These are phyloP conservation scores for Venturia effusa DNA, from an alignment of 2,329 filamentous ascomycete species.

Conservation along the genomic window DNA sequence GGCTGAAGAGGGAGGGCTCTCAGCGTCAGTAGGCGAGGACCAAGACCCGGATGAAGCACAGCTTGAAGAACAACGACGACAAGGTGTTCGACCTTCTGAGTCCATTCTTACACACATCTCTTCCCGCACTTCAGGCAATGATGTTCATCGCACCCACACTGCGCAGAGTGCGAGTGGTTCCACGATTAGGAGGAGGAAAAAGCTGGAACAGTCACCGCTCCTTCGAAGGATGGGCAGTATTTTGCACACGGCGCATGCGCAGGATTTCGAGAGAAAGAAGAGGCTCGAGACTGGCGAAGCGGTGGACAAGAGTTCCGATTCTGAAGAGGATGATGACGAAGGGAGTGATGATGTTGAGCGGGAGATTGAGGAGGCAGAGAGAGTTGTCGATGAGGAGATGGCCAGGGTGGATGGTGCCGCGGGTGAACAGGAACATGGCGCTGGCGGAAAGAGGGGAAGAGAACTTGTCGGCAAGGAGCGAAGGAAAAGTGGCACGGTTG, in stretches of 20 bases:
- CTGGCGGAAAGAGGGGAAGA: not conserved
- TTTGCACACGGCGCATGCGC: slow-evolving; percentile 74
- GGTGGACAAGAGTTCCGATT: slow-evolving; percentile 6
- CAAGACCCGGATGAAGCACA: not conserved
- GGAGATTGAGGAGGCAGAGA: slow-evolving; percentile 2
- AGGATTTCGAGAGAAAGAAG: slow-evolving; percentile 81
- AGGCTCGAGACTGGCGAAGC: slow-evolving; percentile 29
- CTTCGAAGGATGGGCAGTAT: slow-evolving; percentile 47
- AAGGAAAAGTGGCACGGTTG: not conserved
- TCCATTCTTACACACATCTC: not conserved
- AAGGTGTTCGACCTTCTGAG: slow-evolving; percentile 2
- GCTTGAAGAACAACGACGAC: slow-evolving; percentile 5
- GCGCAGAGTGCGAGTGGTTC: slow-evolving; percentile 8
- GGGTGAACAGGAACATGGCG: not conserved
- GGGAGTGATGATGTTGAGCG: slow-evolving; percentile 13
- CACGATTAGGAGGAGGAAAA: slow-evolving; percentile 17
- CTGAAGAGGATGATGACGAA: slow-evolving; percentile 14
- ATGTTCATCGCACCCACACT: not conserved
- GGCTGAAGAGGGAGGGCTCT: not conserved
- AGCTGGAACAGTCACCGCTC: slow-evolving; percentile 19
- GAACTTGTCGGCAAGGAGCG: not conserved
- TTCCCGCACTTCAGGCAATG: not conserved
- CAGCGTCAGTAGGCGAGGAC: not conserved
- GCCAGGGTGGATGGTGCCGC: slow-evolving; percentile 1
- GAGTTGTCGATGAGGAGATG: slow-evolving; percentile 8